Evolutionary conservation across 192 early-diverging fungal genomes (phyloP).

Genomic region (Spinellus fusiger): DNA sequence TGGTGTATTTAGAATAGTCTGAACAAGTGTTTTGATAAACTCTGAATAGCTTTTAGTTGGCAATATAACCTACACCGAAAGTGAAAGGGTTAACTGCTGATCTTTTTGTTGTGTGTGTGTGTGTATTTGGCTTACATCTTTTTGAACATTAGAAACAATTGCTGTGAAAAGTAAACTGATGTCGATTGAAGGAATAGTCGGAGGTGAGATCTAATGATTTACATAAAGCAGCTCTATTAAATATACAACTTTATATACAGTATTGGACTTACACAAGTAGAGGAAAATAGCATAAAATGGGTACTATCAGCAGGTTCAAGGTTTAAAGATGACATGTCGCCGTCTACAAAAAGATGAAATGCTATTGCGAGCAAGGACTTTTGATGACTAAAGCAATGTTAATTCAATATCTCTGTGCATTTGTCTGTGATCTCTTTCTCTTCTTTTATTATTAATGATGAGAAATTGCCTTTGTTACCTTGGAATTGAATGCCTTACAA

Average conservation of each 20-base stretch:
- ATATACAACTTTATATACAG: not conserved
- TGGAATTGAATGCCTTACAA: conserved; percentile 3
- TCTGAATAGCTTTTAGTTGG: not conserved
- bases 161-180: conserved; percentile 24
- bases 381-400: conserved; percentile 7
- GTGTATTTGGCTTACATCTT: conserved; percentile 11
- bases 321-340: not conserved
- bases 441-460: not conserved
- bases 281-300: not conserved
- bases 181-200: not conserved
- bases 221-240: not conserved
- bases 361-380: not conserved
- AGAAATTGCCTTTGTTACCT: conserved; percentile 1
- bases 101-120: not conserved
- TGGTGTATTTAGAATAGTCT: not conserved
- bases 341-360: conserved; percentile 10
- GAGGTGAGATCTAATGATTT: not conserved
- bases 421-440: too few species aligned
- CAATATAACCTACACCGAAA: conserved; percentile 5
- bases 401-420: not conserved
- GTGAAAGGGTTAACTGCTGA: not conserved
- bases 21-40: conserved; percentile 5
- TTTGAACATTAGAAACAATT: conserved; percentile 19
- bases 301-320: not conserved
- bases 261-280: not conserved